Evolutionary conservation across 768 basidiomycete species (phyloP), one percentile per base, ranked within the genome.

Genomic region (Podaxis rugospora): DNA sequence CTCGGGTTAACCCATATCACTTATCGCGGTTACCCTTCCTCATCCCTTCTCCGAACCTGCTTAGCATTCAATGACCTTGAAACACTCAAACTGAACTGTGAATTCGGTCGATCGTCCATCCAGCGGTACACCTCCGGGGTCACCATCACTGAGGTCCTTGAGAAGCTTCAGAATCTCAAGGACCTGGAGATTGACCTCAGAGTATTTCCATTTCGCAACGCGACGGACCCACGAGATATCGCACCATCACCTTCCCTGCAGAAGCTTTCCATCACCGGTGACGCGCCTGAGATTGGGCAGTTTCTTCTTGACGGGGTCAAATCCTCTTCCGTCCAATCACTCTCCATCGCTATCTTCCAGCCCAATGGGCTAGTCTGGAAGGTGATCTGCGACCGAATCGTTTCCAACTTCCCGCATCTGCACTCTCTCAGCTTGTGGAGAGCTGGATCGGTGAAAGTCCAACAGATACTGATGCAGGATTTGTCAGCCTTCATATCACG

Each of bases 131-230:
- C 42, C 10, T 46, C 40, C 18, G 55, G 44, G n/a, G 42, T 36
- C n/a, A 42, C 55, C 13, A 47, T 57, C 28, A 14, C 32, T 21
- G 27, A 32, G 23, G 44, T 47, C 55, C 47, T 57, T 39, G 55
- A 57, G 55, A 47, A 35, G 7, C 25, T 57, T 32, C 55, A n/a
- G 40, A 32, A 57, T 18, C 55, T 57, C 27, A 42, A 27, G 35
- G 55, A 57, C 28, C 25, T 57, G 25, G 44, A 57, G 55, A 47
- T 57, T 35, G 55, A 57, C 44, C 44, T 57, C 46, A 57, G 55
- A 14, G 27, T 57, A 9, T 46, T 57, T 47, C 55, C 55, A 32
- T 44, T 36, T 35, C 18, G n/a, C 1, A 35, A 18, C 25, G 39
- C 13, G 16, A 7, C 7, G 9, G 32, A 23, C 51, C n/a, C 4